Base-by-base conservation (phyloP, 305 asterid species). In the Fraxinus velutina region DNA sequence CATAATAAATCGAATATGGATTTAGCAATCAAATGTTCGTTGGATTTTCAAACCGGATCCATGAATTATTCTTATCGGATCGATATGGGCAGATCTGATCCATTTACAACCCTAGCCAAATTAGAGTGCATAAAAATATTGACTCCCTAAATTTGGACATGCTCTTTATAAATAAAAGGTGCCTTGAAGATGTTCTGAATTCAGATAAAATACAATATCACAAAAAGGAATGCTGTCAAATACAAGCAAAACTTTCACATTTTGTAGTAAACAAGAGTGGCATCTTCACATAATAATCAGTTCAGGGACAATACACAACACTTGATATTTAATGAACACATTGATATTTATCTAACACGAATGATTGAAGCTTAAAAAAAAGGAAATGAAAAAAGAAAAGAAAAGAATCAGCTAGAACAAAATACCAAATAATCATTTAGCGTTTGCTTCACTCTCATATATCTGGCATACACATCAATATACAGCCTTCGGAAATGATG, bases 391-490 rank as follows among this genome's bases (percentile, higher is more conserved):
- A 27, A 27, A 27, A 27, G 30, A 27, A 1, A 27, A 27, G 30
- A 27, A 27, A 27, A 27, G 30, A 27, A 27, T 27, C 30, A 27
- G 30, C 30, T 27, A 27, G 30, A 27, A 27, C 30, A 27, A 27
- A 27, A 27, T 27, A 88, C 89, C 85, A 83, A 84, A 79, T 85
- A 77, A 60, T 78, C 83, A 17, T 72, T 66, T 73, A 73, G 66
- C 44, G 70, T 73, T 74, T 86, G 84, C 89, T 68, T 83, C 86
- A 80, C 86, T 81, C 27, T 75, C 55, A 71, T 27, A 64, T 85
- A 86, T 82, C 84, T 78, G 78, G 82, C 79, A 76, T 34, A 34
- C 78, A 81, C 85, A 87, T 75, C 88, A 84, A 89, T 88, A 87
- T 90, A 89, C 21, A 13, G 19, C 21, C 21, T 50, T 15, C 84